Percentiles rank a stretch among this genome's conserved stretches.
phyloP scores from a whole-genome alignment of 2,329 filamentous ascomycete species.

The Talaromyces marneffei region DNA sequence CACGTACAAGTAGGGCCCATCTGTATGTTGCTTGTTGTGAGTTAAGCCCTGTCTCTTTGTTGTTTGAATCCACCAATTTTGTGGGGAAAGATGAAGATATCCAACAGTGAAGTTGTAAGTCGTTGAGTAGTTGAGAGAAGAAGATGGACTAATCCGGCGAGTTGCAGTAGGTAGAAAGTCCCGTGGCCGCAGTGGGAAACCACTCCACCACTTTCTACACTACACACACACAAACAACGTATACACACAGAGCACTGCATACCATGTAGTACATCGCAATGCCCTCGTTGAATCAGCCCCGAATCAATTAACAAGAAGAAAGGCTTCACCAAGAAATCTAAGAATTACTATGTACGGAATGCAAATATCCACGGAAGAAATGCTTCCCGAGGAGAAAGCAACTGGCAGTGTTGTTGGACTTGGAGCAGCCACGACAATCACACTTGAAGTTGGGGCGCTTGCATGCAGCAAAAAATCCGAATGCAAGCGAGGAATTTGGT shows the following conservation, averaged over 20 bases:
- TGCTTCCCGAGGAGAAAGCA: background rate
- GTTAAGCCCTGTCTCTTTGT: background rate
- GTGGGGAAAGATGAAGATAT: slow-evolving; percentile 3
- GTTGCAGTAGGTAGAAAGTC: slow-evolving; percentile 5
- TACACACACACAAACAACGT: background rate
- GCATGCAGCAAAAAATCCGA: slow-evolving; percentile 6
- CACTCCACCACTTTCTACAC: background rate
- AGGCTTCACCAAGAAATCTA: background rate
- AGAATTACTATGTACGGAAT: background rate
- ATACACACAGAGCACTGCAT: background rate
- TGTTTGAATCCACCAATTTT: background rate
- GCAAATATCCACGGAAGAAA: background rate
- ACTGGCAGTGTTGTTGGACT: background rate
- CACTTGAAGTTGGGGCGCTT: slow-evolving; percentile 9
- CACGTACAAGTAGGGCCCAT: slow-evolving; percentile 2
- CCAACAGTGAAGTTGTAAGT: background rate
- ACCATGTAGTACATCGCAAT: background rate
- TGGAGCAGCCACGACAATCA: slow-evolving; percentile 6
- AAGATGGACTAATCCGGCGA: slow-evolving; percentile 7
- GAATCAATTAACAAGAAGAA: background rate
- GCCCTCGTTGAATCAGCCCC: background rate
- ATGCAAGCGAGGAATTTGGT: background rate
- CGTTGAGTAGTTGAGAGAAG: background rate
- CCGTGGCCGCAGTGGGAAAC: background rate
- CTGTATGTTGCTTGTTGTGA: background rate